A percentile compares a stretch with the other conserved stretches of the same genome.
phyloP scores from a whole-genome alignment of 2,329 filamentous ascomycete genomes.

The Zarea fungicola region DNA sequence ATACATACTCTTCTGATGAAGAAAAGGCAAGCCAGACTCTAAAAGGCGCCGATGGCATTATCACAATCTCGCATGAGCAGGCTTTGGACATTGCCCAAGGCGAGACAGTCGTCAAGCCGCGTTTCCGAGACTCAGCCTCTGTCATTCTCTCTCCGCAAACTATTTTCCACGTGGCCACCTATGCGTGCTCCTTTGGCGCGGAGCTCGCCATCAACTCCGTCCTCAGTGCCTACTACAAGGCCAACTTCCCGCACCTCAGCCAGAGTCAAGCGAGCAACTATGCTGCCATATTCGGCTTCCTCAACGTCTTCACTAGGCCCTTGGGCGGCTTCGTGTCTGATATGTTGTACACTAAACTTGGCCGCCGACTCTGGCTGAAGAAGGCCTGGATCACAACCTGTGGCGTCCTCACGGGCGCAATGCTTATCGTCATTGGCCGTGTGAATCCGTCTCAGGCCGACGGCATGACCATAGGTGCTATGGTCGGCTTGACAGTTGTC shows the following conservation, averaged over 20 bases:
- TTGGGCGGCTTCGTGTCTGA: slow-evolving; percentile 57
- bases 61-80: slow-evolving; percentile 42
- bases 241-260: slow-evolving; percentile 52
- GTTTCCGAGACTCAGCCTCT: slow-evolving; percentile 39
- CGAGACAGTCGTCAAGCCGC: slow-evolving; percentile 52
- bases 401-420: slow-evolving; percentile 57
- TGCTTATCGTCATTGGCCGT: slow-evolving; percentile 57
- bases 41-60: slow-evolving; percentile 33
- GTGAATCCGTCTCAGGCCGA: slow-evolving; percentile 55
- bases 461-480: slow-evolving; percentile 38
- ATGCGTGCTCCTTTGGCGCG: slow-evolving; percentile 58
- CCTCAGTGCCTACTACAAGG: slow-evolving; percentile 53
- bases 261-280: slow-evolving; percentile 55
- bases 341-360: slow-evolving; percentile 37
- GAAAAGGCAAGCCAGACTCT: slow-evolving; percentile 17
- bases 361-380: slow-evolving; percentile 32
- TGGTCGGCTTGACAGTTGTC: slow-evolving; percentile 72
- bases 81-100: slow-evolving; percentile 50
- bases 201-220: slow-evolving; percentile 59
- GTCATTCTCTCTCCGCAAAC: slow-evolving; percentile 51
- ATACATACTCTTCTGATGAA: slow-evolving; percentile 24
- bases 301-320: slow-evolving; percentile 64
- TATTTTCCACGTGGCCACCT: slow-evolving; percentile 49
- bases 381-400: slow-evolving; percentile 43
- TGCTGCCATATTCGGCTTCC: slow-evolving; percentile 69